Evolutionary conservation across 2,329 filamentous ascomycete genomes (phyloP).

Genomic region (Xylariaceae sp.): DNA sequence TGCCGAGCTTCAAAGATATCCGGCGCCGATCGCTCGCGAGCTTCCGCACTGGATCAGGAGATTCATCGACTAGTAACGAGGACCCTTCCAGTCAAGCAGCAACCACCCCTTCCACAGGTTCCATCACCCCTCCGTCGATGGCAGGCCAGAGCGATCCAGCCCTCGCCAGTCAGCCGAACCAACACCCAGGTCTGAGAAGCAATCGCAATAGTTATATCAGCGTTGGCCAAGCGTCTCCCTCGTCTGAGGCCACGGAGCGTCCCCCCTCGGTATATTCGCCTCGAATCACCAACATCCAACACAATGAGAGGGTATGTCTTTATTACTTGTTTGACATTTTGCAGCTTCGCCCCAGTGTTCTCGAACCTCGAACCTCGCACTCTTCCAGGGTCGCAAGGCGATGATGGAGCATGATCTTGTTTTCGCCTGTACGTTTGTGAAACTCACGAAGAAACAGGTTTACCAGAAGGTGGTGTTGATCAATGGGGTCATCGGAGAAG

Average conservation of each 20-base stretch:
- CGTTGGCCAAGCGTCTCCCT: conserved; percentile 57
- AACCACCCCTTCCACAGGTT: conserved; percentile 61
- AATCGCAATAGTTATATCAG: conserved; percentile 65
- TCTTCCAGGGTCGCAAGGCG: too few relatives aligned
- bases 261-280: conserved; percentile 79
- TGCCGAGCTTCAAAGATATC: conserved; percentile 59
- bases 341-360: background rate
- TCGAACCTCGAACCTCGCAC: too few relatives aligned
- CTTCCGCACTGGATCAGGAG: conserved; percentile 64
- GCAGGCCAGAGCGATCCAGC: conserved; percentile 64
- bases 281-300: conserved; percentile 71
- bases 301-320: conserved; percentile 76
- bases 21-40: conserved; percentile 74
- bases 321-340: conserved; percentile 11
- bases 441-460: conserved; percentile 53
- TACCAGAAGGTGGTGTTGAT: conserved; percentile 87
- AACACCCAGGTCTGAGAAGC: conserved; percentile 35
- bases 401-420: too few relatives aligned
- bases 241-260: conserved; percentile 37
- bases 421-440: too few relatives aligned
- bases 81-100: conserved; percentile 54
- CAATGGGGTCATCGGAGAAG: conserved; percentile 76
- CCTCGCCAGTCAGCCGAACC: conserved; percentile 58
- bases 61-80: conserved; percentile 60
- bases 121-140: conserved; percentile 72